Base-by-base conservation (phyloP, 768 basidiomycete species). In the Boletus rubescentipes region DNA sequence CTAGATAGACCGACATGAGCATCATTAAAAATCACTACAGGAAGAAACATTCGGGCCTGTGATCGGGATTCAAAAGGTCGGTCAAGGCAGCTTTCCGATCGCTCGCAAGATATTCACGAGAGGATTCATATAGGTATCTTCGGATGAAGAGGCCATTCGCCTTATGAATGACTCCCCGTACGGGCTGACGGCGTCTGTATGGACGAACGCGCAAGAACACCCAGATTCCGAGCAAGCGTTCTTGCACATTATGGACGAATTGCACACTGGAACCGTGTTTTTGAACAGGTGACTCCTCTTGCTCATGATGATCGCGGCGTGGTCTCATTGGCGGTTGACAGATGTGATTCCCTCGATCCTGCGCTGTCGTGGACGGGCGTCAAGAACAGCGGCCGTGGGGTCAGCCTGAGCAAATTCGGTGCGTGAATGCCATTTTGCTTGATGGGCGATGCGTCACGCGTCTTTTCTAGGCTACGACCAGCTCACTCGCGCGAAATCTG, bases 161-260 rank as follows among this genome's bases (percentile, higher is more conserved):
- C 80, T 98, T 31, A 99, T 99, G 91, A 98, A 99, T 69, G 94
- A 98, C 69, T 97, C 95, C 15, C 83, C 83, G 0, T 98, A 95
- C 66, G 97, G 97, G 14, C 78, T 99, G 20, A 99, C 96, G 2
- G 93, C 92, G 5, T 94, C 93, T 16, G 69, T 99, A 31, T 99
- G 96, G 97, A 98, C 97, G 1, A 81, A 91, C 61, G 81, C 77
- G 0, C 77, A 80, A 29, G 72, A 72, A 4, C 79, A 84, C 53
- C 69, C 77, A 0, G 79, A 79, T n/a, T 91, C 89, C 0, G 79
- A 89, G 57, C 64, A 71, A 3, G 85, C 81, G 0, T 97, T 98
- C 73, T 62, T 86, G 52, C 71, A 67, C 43, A 61, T 67, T 37
- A 74, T 96, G 23, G 83, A 79, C 8, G 85, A 89, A 57, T 69